A percentile compares a stretch with the other conserved stretches of the same genome.
These are phyloP conservation scores for Piper betle DNA, from an alignment of 164 flowering plant species.

Conservation along the genomic window DNA sequence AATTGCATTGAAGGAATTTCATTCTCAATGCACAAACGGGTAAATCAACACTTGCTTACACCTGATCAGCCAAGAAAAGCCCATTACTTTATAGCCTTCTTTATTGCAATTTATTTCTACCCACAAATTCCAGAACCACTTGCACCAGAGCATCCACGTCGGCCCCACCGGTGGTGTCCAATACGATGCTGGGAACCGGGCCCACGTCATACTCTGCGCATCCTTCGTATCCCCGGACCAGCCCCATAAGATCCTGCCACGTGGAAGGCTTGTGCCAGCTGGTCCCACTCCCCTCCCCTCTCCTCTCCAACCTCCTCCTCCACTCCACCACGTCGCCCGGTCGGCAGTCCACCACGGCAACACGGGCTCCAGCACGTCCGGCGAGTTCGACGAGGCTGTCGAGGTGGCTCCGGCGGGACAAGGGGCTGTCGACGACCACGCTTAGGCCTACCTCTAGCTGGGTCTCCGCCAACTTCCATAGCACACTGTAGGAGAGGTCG, in stretches of 20 bases:
- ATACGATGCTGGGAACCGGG: constrained; percentile 37
- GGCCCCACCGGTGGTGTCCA: constrained; percentile 41
- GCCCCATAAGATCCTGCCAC: constrained; percentile 49
- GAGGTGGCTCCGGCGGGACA: constrained; percentile 46
- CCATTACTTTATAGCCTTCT: too few species aligned
- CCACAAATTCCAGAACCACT: constrained; percentile 13
- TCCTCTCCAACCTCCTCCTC: constrained; percentile 42
- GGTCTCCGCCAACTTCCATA: constrained; percentile 40
- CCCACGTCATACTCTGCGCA: constrained; percentile 55
- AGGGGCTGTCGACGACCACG: constrained; percentile 62
- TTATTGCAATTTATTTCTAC: not conserved
- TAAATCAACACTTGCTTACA: too few species aligned
- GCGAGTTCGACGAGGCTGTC: constrained; percentile 27
- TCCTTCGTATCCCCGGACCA: constrained; percentile 48
- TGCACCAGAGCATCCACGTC: constrained; percentile 20
- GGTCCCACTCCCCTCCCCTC: constrained; percentile 12
- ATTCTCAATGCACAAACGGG: too few species aligned
- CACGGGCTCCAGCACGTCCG: constrained; percentile 14
- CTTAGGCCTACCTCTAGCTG: constrained; percentile 55
- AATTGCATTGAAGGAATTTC: too few species aligned
- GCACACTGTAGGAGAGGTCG: constrained; percentile 51
- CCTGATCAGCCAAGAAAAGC: too few species aligned
- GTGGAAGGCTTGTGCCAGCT: constrained; percentile 69
- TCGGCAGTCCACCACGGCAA: constrained; percentile 48
- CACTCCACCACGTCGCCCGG: constrained; percentile 49